Conservation (phyloP, 2,329 filamentous ascomycete species). For the Sporothrix dimorphospora region DNA sequence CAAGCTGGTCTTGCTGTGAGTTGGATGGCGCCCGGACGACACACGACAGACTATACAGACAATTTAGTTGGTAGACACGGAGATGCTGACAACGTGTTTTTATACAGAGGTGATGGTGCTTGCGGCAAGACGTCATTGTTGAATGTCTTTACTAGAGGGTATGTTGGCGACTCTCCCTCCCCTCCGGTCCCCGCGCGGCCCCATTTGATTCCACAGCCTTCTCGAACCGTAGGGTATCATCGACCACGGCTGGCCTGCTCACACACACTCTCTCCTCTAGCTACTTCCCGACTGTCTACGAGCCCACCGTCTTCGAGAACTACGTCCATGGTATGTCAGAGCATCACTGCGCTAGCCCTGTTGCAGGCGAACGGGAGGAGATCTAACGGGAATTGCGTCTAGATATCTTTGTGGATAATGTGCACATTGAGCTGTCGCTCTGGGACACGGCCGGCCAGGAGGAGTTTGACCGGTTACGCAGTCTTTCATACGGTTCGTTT, state of each 20-base stretch:
- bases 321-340: conserved; percentile 85
- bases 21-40: conserved; percentile 36
- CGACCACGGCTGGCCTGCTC: conserved; percentile 20
- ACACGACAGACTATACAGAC: neutral
- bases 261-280: conserved; percentile 49
- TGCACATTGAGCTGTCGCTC: conserved; percentile 94
- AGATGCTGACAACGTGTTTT: neutral
- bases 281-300: conserved; percentile 97
- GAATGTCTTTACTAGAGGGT: conserved; percentile 99
- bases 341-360: neutral
- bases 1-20: conserved; percentile 91
- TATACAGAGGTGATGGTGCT: conserved; percentile 82
- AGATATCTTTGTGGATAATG: conserved; percentile 96
- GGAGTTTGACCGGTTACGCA: conserved; percentile 95
- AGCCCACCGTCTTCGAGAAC: conserved; percentile 98
- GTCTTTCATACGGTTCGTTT: conserved; percentile 78
- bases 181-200: neutral
- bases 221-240: neutral
- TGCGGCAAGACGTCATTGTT: conserved; percentile 95
- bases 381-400: conserved; percentile 42
- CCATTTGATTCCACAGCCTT: conserved; percentile 9
- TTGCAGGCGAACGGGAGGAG: neutral
- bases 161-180: conserved; percentile 42
- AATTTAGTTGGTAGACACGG: neutral
- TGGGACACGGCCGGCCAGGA: conserved; percentile 99